Base-by-base conservation (phyloP, 2,329 filamentous ascomycete genomes). In the Nemania bipapillata region DNA sequence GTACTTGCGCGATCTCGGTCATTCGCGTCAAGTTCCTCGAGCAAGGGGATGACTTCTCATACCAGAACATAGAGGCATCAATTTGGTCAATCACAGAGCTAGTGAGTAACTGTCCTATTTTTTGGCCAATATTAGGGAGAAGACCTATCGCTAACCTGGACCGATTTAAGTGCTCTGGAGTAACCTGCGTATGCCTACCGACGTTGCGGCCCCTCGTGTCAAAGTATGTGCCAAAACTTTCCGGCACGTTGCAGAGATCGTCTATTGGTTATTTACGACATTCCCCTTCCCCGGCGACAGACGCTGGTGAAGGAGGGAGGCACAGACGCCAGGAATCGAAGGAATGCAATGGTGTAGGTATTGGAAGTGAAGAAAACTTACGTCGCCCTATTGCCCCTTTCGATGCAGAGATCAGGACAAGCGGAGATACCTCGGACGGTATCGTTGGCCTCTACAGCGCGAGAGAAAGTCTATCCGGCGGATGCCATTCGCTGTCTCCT, bases 1-100 rank as follows among this genome's bases (percentile, higher is more conserved):
- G 74, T 49, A 82, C 80, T 0, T 80, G 78, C 62, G 77, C 78
- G 26, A 81, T 82, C 53, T 81, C 79, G 4, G 73, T 81, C 50
- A 79, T 82, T 62, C 78, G 81, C 22, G 76, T 82, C 50, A 77
- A 78, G 40, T 82, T 78, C 62, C 77, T 82, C 32, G 66, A 75
- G 2, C 73, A 78, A 12, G 77, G 76, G 20, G 65, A 72, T 2
- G 80, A 82, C 68, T 74, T 77, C 28, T 80, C 80, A 1, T 82
- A 78, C 73, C 77, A 81, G 62, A 81, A 81, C 62, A 76, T 81
- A 2, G 75, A 76, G 28, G 76, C 76, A 1, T 78, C 79, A 0
- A 75, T 73, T 60, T 82, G 80, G 80, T 81, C 78, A 47, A 75
- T 81, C 47, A 75, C 73, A 58, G 80, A 81, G 66, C 65, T 81